Evolutionary conservation across 148 eudicot genomes (phyloP).

Genomic region (Limonium bicolor): DNA sequence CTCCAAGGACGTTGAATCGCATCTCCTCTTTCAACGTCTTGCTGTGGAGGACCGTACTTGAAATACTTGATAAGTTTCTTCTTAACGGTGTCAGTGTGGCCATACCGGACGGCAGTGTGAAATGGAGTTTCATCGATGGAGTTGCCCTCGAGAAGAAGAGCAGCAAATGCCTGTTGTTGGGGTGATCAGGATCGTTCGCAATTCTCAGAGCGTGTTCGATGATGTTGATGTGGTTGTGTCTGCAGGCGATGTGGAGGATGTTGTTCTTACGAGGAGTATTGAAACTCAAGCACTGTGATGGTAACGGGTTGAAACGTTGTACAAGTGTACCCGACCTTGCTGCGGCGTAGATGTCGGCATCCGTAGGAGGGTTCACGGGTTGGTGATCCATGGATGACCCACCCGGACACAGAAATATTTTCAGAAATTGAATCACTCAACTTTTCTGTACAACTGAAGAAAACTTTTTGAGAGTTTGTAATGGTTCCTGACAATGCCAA

Average conservation of each 20-base stretch:
- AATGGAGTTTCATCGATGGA: neutral
- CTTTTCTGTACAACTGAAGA: no score
- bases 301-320: no score
- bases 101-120: neutral
- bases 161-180: no score
- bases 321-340: no score
- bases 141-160: neutral
- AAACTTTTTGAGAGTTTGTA: no score
- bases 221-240: neutral
- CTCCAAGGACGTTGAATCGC: neutral
- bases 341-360: no score
- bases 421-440: no score
- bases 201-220: neutral
- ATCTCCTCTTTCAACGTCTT: neutral
- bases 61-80: neutral
- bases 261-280: neutral
- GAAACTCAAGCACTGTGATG: neutral
- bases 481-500: no score
- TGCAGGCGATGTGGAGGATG: neutral
- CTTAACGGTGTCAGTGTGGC: neutral
- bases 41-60: neutral
- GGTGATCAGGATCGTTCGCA: neutral
- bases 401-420: no score
- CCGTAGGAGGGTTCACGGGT: no score
- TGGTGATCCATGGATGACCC: no score